Base-by-base conservation (phyloP, 2,329 filamentous ascomycete genomes). In the Catunica adiposa region DNA sequence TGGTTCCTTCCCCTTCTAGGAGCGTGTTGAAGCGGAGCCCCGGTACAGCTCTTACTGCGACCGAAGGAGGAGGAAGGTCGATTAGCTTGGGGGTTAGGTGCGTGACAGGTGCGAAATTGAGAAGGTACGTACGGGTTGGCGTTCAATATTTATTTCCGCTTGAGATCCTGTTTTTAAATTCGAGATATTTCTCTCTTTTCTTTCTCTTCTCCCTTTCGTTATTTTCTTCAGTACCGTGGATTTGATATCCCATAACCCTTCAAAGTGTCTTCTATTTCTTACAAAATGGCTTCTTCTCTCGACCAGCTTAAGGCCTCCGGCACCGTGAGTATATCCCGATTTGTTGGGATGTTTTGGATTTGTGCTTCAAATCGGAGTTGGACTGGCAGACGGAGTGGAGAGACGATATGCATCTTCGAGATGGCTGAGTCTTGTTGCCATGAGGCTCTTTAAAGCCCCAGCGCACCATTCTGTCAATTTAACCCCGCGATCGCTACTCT, bases 281-380 rank as follows among this genome's bases (percentile, higher is more conserved):
- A 9, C 58, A 62, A 62, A 71, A 96, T 96, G 89, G 73, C 87
- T 72, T 84, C 75, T 72, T 87, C 89, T 72, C 85, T 98, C 66
- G 92, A 97, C 66, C 89, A 97, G 77, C 82, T 98, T 71, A 98
- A 98, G 80, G 83, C 87, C 76, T 73, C 84, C 69, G 92, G 92
- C 83, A 98, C 92, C 68, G 89, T 94, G 79, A 73, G 87, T 86
- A 34, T 57, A 60, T 61, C 63, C 60, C 65, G 17, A 31, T 3
- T 44, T 44, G 5, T n/a, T 44, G 20, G 20, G 40, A n/a, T 44
- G 42, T 34, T 34, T 5, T 34, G 29, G 29, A 34, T 5, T 11
- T 34, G 5, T 34, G 29, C 11, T 34, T n/a, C n/a, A n/a, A n/a
- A n/a, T n/a, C n/a, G n/a, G 29, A 34, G 29, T 34, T n/a, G n/a